Conservation (phyloP, 306 rosid genomes). For the Rosa persica region DNA sequence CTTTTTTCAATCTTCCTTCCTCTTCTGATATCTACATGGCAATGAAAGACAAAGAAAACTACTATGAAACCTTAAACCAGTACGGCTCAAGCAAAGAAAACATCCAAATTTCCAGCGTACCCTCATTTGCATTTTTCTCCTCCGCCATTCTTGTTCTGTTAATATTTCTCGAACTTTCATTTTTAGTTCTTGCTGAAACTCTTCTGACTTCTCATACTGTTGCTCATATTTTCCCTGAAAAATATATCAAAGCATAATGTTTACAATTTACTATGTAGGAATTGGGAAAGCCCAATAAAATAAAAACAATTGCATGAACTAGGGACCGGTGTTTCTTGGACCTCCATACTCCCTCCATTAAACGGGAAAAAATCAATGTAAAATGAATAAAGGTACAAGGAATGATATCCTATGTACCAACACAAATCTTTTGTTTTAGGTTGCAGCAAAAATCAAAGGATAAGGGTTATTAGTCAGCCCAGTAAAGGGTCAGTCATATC, state of each 20-base stretch:
- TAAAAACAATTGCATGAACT: not conserved
- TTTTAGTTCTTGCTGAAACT: slow-evolving; percentile 83
- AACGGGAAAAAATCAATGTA: not conserved
- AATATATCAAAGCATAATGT: slow-evolving; percentile 19
- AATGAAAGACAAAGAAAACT: slow-evolving; percentile 26
- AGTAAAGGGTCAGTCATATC: not conserved
- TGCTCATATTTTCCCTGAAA: slow-evolving; percentile 90
- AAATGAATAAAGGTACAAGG: not conserved
- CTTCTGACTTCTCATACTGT: slow-evolving; percentile 76
- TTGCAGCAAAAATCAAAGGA: not conserved
- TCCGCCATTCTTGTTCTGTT: slow-evolving; percentile 98
- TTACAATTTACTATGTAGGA: slow-evolving; percentile 16
- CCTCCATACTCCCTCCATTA: not conserved
- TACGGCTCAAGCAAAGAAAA: not conserved
- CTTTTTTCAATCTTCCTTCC: slow-evolving; percentile 96
- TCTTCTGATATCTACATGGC: slow-evolving; percentile 86
- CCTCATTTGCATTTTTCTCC: slow-evolving; percentile 99
- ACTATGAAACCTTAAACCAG: slow-evolving; percentile 15
- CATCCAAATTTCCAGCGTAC: slow-evolving; percentile 38
- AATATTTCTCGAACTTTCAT: slow-evolving; percentile 88
- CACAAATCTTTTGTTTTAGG: not conserved
- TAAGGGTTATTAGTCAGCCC: not conserved
- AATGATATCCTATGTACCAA: not conserved
- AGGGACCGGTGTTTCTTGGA: not conserved
- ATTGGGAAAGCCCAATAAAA: not conserved